Conservation (phyloP, 306 rosid genomes). For the Lupinus albus region DNA sequence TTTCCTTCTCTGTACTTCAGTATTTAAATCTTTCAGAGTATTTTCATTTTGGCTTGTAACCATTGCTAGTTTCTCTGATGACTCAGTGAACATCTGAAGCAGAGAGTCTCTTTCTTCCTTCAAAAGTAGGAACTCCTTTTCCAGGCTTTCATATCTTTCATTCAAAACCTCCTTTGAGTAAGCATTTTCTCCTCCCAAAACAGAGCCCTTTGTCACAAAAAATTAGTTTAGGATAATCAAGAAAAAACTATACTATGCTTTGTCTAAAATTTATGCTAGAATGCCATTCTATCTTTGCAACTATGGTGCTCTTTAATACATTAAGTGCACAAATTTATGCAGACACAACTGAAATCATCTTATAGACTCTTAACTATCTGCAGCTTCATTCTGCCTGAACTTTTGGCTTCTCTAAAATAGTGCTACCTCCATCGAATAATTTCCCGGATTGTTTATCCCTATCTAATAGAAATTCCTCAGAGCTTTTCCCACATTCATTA, state of each 20-base stretch:
- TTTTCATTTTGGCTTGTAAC: conserved; percentile 66
- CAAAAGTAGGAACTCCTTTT: conserved; percentile 61
- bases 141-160: conserved; percentile 62
- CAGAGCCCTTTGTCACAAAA: conserved; percentile 75
- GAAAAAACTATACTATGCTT: conserved; percentile 40
- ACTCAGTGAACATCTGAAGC: conserved; percentile 57
- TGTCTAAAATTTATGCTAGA: conserved; percentile 41
- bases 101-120: conserved; percentile 68
- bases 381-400: conserved; percentile 31
- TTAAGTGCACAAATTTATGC: conserved; percentile 16
- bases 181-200: conserved; percentile 60
- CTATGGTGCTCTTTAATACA: conserved; percentile 13
- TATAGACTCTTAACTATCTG: conserved; percentile 10
- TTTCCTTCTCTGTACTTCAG: conserved; percentile 71
- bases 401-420: conserved; percentile 20
- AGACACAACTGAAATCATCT: neutral
- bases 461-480: neutral
- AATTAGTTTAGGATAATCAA: conserved; percentile 47
- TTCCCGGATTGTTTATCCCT: neutral
- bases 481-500: conserved; percentile 22
- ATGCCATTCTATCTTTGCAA: conserved; percentile 33
- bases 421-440: conserved; percentile 26
- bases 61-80: conserved; percentile 54
- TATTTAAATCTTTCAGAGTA: conserved; percentile 61
- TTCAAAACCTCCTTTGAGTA: conserved; percentile 60